Evolutionary conservation across 805 yeast genomes (phyloP).

Genomic region (Barnettozyma californica): DNA sequence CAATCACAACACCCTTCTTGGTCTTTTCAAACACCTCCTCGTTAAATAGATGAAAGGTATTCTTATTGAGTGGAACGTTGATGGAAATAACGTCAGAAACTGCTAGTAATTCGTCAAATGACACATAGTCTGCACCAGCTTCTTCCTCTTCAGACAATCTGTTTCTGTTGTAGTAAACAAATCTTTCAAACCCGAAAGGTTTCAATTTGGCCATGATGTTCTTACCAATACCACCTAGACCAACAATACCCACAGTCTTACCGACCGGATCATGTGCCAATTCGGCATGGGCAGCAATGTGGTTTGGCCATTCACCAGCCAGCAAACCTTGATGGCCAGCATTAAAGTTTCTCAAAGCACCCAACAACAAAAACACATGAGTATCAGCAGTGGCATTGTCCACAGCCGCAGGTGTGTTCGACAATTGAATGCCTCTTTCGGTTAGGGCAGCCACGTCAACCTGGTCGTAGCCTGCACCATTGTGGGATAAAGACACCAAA

Average conservation of each 20-base stretch:
- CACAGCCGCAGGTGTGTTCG: slow-evolving; percentile 62
- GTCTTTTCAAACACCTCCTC: slow-evolving; percentile 54
- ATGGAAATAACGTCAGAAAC: slow-evolving; percentile 67
- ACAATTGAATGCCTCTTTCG: slow-evolving; percentile 51
- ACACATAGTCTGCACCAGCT: slow-evolving; percentile 62
- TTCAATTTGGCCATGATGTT: slow-evolving; percentile 64
- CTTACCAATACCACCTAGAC: slow-evolving; percentile 89
- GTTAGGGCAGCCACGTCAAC: slow-evolving; percentile 51
- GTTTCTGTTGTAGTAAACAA: slow-evolving; percentile 68
- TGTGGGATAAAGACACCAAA: slow-evolving; percentile 49
- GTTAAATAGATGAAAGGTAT: slow-evolving; percentile 67
- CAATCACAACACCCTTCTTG: slow-evolving; percentile 71
- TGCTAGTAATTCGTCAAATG: slow-evolving; percentile 60
- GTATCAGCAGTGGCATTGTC: slow-evolving; percentile 70
- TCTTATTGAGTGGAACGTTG: slow-evolving; percentile 69
- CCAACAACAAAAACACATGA: slow-evolving; percentile 55
- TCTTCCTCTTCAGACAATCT: slow-evolving; percentile 56
- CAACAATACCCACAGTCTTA: slow-evolving; percentile 72
- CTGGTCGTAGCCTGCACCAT: slow-evolving; percentile 78
- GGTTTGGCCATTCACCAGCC: slow-evolving; percentile 56
- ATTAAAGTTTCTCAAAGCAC: slow-evolving; percentile 65
- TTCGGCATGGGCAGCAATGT: slow-evolving; percentile 49
- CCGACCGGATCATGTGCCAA: slow-evolving; percentile 75
- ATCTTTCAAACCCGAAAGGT: slow-evolving; percentile 72
- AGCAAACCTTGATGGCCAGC: slow-evolving; percentile 48